Evolutionary conservation across 768 basidiomycete species (phyloP).

Genomic region (Boletus insuetus): DNA sequence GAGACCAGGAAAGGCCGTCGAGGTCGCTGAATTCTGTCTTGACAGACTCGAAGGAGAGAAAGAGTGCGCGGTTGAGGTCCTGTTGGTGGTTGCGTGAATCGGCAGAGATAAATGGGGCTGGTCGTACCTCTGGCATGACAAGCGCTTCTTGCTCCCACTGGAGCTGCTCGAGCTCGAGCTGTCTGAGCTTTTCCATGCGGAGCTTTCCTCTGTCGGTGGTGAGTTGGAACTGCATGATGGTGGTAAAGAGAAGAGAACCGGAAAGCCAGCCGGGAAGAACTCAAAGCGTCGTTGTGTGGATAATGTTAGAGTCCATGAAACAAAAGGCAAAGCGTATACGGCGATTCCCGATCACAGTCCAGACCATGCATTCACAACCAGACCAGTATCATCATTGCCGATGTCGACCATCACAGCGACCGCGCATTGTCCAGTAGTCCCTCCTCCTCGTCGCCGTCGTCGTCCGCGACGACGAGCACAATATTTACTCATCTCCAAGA

Average conservation of each 20-base stretch:
- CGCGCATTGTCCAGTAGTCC: neutral
- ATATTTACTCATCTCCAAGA: too few species aligned
- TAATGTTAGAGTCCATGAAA: neutral
- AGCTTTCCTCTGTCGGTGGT: constrained; percentile 44
- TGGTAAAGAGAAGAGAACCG: neutral
- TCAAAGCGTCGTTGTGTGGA: too few species aligned
- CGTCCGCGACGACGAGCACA: neutral
- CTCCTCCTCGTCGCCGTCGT: constrained; percentile 1
- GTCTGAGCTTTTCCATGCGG: constrained; percentile 44
- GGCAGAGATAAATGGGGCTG: neutral
- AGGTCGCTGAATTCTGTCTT: constrained; percentile 63
- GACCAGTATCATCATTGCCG: neutral
- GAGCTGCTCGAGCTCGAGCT: constrained; percentile 52
- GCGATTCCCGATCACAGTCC: constrained; percentile 11
- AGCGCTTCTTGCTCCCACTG: constrained; percentile 55
- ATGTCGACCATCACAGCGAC: neutral
- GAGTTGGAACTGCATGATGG: constrained; percentile 17
- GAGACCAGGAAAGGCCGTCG: constrained; percentile 55
- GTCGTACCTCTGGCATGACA: constrained; percentile 52
- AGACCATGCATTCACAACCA: constrained; percentile 2
- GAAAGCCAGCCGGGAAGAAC: constrained; percentile 4
- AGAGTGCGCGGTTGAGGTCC: constrained; percentile 32
- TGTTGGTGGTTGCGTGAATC: constrained; percentile 17
- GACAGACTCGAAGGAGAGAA: constrained; percentile 48
- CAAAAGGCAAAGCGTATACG: neutral